A percentile compares a stretch with the other conserved stretches of the same genome.
phyloP scores from a whole-genome alignment of 345 rosid genomes.

The Pugionium dolabratum region DNA sequence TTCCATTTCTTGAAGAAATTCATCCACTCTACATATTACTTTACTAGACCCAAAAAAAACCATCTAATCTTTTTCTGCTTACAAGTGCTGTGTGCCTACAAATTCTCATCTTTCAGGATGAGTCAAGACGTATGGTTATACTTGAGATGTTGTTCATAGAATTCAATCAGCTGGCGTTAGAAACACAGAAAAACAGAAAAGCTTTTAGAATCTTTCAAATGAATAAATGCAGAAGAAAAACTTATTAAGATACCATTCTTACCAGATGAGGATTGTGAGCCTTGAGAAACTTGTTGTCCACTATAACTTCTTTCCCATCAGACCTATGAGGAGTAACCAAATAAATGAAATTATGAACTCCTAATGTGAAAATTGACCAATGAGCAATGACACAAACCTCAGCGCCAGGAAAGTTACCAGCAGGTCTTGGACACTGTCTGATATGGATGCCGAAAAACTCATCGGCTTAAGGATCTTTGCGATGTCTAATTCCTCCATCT shows the following conservation, averaged over 20 bases:
- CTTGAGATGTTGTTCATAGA: constrained; percentile 91
- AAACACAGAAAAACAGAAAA: constrained; percentile 1
- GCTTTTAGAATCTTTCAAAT: constrained; percentile 18
- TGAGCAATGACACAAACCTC: constrained; percentile 58
- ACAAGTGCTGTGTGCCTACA: constrained; percentile 40
- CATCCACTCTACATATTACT: constrained; percentile 43
- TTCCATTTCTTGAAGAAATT: constrained; percentile 58
- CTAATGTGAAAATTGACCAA: constrained; percentile 2
- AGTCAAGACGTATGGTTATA: constrained; percentile 47
- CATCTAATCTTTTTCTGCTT: constrained; percentile 36
- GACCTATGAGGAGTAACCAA: constrained; percentile 51
- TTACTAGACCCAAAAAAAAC: neutral
- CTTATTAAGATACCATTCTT: constrained; percentile 27
- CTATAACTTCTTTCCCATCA: constrained; percentile 84
- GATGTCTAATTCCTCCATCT: constrained; percentile 51
- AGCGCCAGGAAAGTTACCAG: constrained; percentile 70
- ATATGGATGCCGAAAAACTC: constrained; percentile 62
- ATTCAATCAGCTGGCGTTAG: constrained; percentile 67
- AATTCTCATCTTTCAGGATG: constrained; percentile 32
- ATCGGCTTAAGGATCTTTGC: constrained; percentile 73
- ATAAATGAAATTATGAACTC: neutral
- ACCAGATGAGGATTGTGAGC: constrained; percentile 87
- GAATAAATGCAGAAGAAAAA: constrained; percentile 21
- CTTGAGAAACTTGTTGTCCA: constrained; percentile 85
- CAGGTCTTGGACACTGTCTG: constrained; percentile 65